Evolutionary conservation across 192 early-diverging fungal genomes (phyloP), one percentile per base, ranked within the genome.

Genomic region (Rhizophagus clarus): DNA sequence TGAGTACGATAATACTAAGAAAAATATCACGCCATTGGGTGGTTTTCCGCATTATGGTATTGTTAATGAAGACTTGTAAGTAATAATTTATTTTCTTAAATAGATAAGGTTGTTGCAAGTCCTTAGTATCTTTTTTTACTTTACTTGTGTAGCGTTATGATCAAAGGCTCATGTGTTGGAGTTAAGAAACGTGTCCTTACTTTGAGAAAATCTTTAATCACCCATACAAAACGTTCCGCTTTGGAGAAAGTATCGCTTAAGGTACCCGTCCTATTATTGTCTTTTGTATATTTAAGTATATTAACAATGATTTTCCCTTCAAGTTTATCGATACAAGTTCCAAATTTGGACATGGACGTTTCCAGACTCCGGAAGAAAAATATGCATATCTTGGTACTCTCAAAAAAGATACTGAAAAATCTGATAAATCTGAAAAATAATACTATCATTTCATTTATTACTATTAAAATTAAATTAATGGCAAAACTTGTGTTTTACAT

Each of bases 41-140:
- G 98, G 98, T 80, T 99, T 99, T 96, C 97, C 97, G 83, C 97
- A 97, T 93, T 99, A 98, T 88, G 98, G 97, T 93, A 85, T 92
- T 80, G 96, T 99, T 90, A 96, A 95, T 87, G 93, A 98, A 88
- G 98, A 99, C 92, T 99, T 91, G 77, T 79, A 70, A 79, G 77
- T 79, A 29, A 34, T 31, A 20, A 12, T 28, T 63, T 74, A 4
- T 26, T 20, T 45, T 42, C 20, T 40, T 11, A 40, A 4, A 24
- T 20, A 42, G 24, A 12, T 10, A 45, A 45, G 11, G 70, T n/a
- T n/a, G 20, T 31, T 34, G 6, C 28, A 20, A 70, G 32, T 72
- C 4, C 0, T 37, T 70, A 34, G 17, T 34, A 4, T 45, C 10
- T n/a, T 66, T 47, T 63, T 26, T 64, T 64, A 8, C n/a, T 17